Conservation (phyloP, 2,329 filamentous ascomycete genomes). For the Dryadomyces quercivorus region DNA sequence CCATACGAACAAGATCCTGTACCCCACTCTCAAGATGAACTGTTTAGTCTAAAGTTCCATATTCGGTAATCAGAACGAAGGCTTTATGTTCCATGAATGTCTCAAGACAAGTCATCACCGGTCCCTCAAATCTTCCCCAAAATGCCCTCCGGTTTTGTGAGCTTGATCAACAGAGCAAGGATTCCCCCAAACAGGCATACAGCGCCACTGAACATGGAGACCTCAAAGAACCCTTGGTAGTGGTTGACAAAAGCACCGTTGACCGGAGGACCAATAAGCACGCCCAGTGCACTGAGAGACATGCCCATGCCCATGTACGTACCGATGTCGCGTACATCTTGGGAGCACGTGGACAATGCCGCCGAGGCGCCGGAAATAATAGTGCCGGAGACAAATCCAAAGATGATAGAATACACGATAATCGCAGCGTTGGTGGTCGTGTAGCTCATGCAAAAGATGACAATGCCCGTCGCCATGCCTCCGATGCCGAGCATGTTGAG, state of each 20-base stretch:
- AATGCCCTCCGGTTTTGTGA: not conserved
- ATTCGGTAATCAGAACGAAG: too few relatives aligned
- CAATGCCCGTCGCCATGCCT: conserved; percentile 12
- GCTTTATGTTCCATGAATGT: too few relatives aligned
- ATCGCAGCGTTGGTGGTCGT: conserved; percentile 10
- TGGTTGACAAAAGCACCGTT: conserved; percentile 28
- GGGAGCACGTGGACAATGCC: conserved; percentile 23
- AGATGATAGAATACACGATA: conserved; percentile 12
- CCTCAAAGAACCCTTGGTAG: conserved; percentile 24
- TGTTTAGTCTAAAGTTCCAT: too few relatives aligned
- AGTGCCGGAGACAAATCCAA: conserved; percentile 17
- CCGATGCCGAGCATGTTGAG: conserved; percentile 25
- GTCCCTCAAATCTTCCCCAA: not conserved
- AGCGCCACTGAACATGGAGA: conserved; percentile 25
- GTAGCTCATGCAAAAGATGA: conserved; percentile 18
- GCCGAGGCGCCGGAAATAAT: conserved; percentile 24
- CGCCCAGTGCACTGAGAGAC: conserved; percentile 24
- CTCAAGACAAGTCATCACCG: too few relatives aligned
- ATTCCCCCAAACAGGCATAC: conserved; percentile 19
- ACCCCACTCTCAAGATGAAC: too few relatives aligned
- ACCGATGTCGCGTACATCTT: conserved; percentile 36
- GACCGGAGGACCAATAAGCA: conserved; percentile 31
- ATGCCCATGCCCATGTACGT: conserved; percentile 34
- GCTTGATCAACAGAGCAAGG: conserved; percentile 10
- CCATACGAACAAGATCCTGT: too few relatives aligned